These are phyloP conservation scores for Arabidopsis suecica DNA, from an alignment of 345 rosid genomes.

Conservation along the genomic window DNA sequence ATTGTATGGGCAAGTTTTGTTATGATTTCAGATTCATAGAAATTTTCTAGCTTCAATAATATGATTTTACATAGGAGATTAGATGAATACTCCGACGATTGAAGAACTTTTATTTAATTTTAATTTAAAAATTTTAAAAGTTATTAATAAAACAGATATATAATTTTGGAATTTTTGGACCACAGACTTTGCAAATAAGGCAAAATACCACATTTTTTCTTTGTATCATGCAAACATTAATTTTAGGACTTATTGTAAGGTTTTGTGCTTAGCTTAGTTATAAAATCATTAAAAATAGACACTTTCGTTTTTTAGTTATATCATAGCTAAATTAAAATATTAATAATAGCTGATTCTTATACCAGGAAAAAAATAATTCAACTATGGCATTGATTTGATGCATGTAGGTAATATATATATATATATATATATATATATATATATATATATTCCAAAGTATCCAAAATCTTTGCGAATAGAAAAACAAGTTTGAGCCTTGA, in stretches of 20 bases:
- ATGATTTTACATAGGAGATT: neutral
- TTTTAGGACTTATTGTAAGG: too few relatives aligned
- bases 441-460: slow-evolving; percentile 11
- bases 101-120: neutral
- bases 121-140: neutral
- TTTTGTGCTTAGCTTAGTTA: neutral
- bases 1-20: neutral
- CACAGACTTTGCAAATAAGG: neutral
- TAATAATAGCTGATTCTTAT: neutral
- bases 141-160: neutral
- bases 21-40: neutral
- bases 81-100: neutral
- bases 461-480: neutral
- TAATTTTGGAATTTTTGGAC: neutral
- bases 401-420: neutral
- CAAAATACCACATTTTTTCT: neutral
- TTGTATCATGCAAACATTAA: neutral
- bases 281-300: neutral
- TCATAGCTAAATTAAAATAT: neutral
- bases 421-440: neutral
- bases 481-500: slow-evolving; percentile 1
- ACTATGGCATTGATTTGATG: neutral
- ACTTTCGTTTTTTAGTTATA: neutral
- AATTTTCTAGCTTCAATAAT: neutral
- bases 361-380: neutral